Evolutionary conservation across 768 basidiomycete species (phyloP).

Genomic region (Naganishia friedmannii): DNA sequence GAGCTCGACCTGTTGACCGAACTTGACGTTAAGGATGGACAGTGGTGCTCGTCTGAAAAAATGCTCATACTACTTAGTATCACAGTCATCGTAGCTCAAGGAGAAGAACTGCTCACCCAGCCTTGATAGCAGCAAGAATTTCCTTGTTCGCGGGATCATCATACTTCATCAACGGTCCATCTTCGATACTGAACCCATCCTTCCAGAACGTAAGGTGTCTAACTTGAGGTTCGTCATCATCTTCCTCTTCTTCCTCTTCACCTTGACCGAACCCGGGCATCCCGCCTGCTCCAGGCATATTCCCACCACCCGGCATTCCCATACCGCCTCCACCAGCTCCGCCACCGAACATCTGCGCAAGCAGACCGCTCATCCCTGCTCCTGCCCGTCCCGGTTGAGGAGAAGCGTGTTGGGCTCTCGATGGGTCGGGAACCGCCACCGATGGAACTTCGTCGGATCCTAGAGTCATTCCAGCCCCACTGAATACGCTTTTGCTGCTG

Average conservation of each 20-base stretch:
- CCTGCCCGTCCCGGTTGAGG: constrained; percentile 6
- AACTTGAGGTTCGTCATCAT: constrained; percentile 61
- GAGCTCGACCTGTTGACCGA: constrained; percentile 80
- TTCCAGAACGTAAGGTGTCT: constrained; percentile 87
- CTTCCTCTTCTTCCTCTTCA: constrained; percentile 51
- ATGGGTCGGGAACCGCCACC: constrained; percentile 30
- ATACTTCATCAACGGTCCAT: constrained; percentile 78
- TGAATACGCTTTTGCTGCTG: constrained; percentile 53
- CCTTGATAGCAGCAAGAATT: constrained; percentile 70
- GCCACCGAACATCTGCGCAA: constrained; percentile 18
- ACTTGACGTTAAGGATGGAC: constrained; percentile 66
- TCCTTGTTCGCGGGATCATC: constrained; percentile 71
- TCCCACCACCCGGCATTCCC: not conserved
- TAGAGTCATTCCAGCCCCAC: constrained; percentile 74
- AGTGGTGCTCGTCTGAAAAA: constrained; percentile 69
- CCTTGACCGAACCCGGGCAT: constrained; percentile 32
- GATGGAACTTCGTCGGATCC: constrained; percentile 61
- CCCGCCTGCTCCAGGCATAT: not conserved
- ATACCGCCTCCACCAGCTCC: constrained; percentile 4
- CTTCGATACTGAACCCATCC: constrained; percentile 87
- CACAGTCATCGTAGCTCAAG: constrained; percentile 4
- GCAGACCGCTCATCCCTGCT: constrained; percentile 14
- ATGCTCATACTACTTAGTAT: not conserved
- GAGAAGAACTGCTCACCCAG: constrained; percentile 60
- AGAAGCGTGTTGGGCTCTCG: constrained; percentile 13